phyloP scores from a whole-genome alignment of 768 basidiomycete genomes.

The Naganishia randhawae region DNA sequence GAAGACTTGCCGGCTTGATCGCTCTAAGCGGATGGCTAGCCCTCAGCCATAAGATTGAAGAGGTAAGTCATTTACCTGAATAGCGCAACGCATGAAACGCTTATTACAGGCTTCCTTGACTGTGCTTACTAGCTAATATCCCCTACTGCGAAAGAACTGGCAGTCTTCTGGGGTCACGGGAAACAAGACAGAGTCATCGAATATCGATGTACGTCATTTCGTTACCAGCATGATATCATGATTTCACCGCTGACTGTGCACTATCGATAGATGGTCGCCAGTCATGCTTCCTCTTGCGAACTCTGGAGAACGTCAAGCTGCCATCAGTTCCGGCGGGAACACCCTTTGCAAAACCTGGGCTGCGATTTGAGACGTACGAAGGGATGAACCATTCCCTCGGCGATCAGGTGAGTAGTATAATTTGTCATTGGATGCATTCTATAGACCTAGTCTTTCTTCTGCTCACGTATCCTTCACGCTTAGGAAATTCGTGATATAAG shows the following conservation, averaged over 20 bases:
- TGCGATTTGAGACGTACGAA: slow-evolving; percentile 66
- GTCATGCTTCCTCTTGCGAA: slow-evolving; percentile 56
- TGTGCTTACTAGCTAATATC: slow-evolving; percentile 60
- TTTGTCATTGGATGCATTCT: neutral
- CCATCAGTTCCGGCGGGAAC: slow-evolving; percentile 34
- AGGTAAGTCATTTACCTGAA: slow-evolving; percentile 43
- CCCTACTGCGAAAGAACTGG: slow-evolving; percentile 60
- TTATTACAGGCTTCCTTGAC: slow-evolving; percentile 58
- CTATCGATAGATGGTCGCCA: slow-evolving; percentile 45
- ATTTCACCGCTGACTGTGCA: neutral
- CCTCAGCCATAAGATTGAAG: slow-evolving; percentile 59
- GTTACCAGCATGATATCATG: neutral
- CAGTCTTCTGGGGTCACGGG: slow-evolving; percentile 86
- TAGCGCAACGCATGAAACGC: neutral
- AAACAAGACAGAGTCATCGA: slow-evolving; percentile 71
- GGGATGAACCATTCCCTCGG: slow-evolving; percentile 65
- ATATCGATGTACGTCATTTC: slow-evolving; percentile 52
- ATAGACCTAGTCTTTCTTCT: too few species aligned
- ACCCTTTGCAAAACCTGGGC: slow-evolving; percentile 54
- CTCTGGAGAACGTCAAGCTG: slow-evolving; percentile 59
- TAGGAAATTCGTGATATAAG: neutral
- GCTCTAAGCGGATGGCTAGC: slow-evolving; percentile 78
- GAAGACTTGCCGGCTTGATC: slow-evolving; percentile 69
- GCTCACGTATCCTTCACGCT: too few species aligned
- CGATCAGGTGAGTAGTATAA: neutral